Base-by-base conservation (phyloP, 176 grass and related monocot species). In the Eleusine indica region DNA sequence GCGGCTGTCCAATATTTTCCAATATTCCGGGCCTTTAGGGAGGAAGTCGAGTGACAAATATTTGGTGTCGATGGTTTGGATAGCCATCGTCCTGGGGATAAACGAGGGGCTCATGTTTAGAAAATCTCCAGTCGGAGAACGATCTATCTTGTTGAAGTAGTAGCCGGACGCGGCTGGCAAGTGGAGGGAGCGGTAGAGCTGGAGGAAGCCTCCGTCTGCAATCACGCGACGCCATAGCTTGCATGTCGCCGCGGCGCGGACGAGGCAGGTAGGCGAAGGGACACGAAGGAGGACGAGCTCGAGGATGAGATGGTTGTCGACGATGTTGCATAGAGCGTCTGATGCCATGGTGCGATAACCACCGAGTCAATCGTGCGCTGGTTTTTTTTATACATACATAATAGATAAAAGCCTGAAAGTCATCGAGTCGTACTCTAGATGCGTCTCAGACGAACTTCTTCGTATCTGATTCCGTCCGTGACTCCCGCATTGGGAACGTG, bases 1-100 rank as follows among this genome's bases (percentile, higher is more conserved):
- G 32, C 35, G 18, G 52, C 17, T 41, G 17, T 75, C 52, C 49
- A 6, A 6, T 3, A 73, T 14, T 3, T 8, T 37, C 70, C 70
- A 73, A 10, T 4, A 19, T 16, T 7, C 17, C 0, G 7, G 5
- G 5, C n/a, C 43, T 13, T 35, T 0, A 0, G 52, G 53, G 16
- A 76, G 52, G 73, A 58, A 76, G 4, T 22, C 73, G 35, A 60
- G 51, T 52, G 53, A 76, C 18, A 76, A 76, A 32, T 58, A 53
- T 4, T 51, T 9, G 3, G 30, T 10, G 52, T 75, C 52, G 3
- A 57, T 38, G 17, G 5, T 5, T 15, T 17, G 9, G 4, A 9
- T 14, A 19, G 46, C 2, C 16, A 40, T 9, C 17, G 42, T 19
- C 68, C 9, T 21, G 14, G 30, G 16, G 72, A 38, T 17, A 39